Evolutionary conservation across 108 stramenopile genomes (phyloP), one percentile per base, ranked within the genome.

Genomic region (Pseudonitzschia delicatissima): DNA sequence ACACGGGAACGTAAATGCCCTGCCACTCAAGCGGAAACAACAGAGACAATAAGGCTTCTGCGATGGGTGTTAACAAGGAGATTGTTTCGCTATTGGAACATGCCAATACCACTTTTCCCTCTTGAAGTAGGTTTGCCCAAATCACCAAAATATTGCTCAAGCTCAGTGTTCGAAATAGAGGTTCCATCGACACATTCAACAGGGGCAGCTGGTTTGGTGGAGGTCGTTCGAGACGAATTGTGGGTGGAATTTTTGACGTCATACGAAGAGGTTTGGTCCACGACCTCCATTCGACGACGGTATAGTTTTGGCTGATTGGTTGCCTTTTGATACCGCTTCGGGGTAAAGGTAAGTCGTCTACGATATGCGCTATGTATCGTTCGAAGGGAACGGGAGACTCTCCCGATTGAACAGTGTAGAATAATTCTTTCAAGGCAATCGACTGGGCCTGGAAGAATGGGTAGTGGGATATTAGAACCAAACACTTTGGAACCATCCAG

Each of bases 21-120:
- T 81, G 74, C 92, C 91, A 96, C 49, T 79, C 79, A 40, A 96
- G 80, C 18, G 95, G 95, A 72, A 91, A 94, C 26, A 94, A 72
- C 4, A 96, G 69, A 25, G 78, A 71, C 27, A 84, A 51, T 18
- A 96, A 73, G 3, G 88, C 91, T 76, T 96, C 95, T 27, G 86
- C 81, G 21, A 81, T 62, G 3, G 95, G 91, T 21, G 83, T 78
- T 64, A 96, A 70, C 5, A 94, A 44, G 32, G 86, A 61, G 40
- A 67, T 49, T 50, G 88, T 79, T 36, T 78, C 62, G 55, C 88
- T 82, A 48, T 81, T 34, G 0, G 23, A 28, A 20, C 53, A 55
- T 25, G 45, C 84, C 27, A 96, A 60, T n/a, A 74, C 85, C 3
- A 94, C 83, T 62, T 82, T 67, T 13, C 77, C 81, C 77, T 90